Conservation (phyloP, 495 filamentous ascomycete genomes). For the Talaromyces ruber region DNA sequence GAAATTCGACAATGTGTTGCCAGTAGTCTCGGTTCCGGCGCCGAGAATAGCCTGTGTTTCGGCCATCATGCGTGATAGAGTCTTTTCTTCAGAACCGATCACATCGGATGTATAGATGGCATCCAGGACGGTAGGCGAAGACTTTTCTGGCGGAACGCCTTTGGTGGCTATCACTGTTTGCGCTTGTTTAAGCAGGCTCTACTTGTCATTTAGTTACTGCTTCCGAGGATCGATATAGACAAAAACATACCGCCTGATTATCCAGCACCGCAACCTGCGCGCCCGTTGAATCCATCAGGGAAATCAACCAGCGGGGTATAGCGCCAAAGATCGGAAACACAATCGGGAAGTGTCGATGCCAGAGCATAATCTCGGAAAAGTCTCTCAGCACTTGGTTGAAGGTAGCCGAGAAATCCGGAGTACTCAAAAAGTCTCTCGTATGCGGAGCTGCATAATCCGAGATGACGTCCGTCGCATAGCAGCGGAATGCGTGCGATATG, state of each 20-base stretch:
- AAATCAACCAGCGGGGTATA: slow-evolving; percentile 5
- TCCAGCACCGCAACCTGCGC: slow-evolving; percentile 5
- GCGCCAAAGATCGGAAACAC: not conserved
- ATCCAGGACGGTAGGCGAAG: slow-evolving; percentile 23
- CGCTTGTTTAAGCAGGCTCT: slow-evolving; percentile 5
- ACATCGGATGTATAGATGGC: slow-evolving; percentile 22
- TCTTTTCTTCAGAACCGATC: slow-evolving; percentile 9
- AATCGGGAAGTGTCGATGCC: slow-evolving; percentile 6
- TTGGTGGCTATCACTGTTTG: slow-evolving; percentile 5
- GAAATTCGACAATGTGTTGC: slow-evolving; percentile 7
- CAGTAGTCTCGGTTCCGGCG: slow-evolving; percentile 32
- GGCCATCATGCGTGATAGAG: slow-evolving; percentile 11
- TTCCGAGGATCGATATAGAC: not conserved
- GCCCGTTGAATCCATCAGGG: slow-evolving; percentile 4
- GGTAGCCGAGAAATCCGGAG: slow-evolving; percentile 21
- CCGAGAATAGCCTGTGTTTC: slow-evolving; percentile 28
- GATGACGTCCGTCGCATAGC: slow-evolving; percentile 33
- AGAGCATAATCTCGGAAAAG: slow-evolving; percentile 14
- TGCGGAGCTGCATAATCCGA: slow-evolving; percentile 21
- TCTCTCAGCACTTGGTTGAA: slow-evolving; percentile 21
- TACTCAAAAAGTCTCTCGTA: slow-evolving; percentile 23
- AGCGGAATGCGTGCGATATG: slow-evolving; percentile 25
- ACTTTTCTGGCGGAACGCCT: slow-evolving; percentile 1
- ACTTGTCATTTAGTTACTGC: not conserved
- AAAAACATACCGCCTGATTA: slow-evolving; percentile 4